Base-by-base conservation (phyloP, 257 asterid genomes). In the Ocimum tenuiflorum region DNA sequence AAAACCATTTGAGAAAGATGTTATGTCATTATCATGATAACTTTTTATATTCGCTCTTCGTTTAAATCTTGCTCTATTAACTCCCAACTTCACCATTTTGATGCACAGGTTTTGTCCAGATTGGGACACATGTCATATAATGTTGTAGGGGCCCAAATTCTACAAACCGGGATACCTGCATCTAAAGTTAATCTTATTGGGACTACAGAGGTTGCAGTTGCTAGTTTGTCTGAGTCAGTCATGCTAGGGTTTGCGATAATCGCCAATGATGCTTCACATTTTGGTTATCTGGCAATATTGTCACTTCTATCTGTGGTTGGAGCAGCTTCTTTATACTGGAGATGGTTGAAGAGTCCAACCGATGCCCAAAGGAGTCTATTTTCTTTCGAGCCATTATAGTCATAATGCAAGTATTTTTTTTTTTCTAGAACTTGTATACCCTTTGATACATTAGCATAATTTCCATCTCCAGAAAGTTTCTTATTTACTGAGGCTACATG, bases 171-270 rank as follows among this genome's bases (percentile, higher is more conserved):
- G 67, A 90, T 94, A 39, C 99, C 99, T 60, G 86, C 84, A 61
- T 88, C 97, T 19, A 94, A 88, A 84, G 97, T 94, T 51, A 94
- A 90, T 81, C 95, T 94, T 72, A 88, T 94, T 14, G 97, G 97
- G 80, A 78, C 91, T 20, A 94, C 99, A 13, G 99, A 94, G 81
- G 78, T 86, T 67, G 90, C 99, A 33, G 69, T 94, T 66, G 97
- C 95, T 49, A 94, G 99, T 64, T 78, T 90, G 72, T 95, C 97
- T 13, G 99, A 88, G 77, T 88, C 91, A 8, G 63, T 86, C 52
- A 94, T 90, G 97, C 79, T 94, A 27, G 99, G 99, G 54, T 76
- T 94, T 63, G 99, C 90, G 4, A 90, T 90, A 73, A 74, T 94
- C 68, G 97, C 94, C 50, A 94, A 88, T 64, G 97, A 94, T 70